Percentiles rank a stretch among this genome's conserved stretches.
phyloP scores from a whole-genome alignment of 1,139 yeast species.

The Nadsonia starkeyi-henricii region DNA sequence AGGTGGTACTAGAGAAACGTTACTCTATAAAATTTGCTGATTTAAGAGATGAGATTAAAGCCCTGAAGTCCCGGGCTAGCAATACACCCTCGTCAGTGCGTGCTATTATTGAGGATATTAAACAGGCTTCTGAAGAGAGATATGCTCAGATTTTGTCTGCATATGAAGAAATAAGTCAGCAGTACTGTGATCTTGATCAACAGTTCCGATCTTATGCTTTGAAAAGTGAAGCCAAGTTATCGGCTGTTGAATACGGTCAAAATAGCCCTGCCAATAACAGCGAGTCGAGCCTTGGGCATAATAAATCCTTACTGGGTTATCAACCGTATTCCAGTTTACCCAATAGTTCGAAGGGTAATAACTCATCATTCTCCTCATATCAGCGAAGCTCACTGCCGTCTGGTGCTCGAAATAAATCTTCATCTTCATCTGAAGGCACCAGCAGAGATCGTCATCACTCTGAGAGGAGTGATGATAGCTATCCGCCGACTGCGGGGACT shows the following conservation, averaged over 20 bases:
- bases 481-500: slow-evolving; percentile 1
- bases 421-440: background rate
- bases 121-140: slow-evolving; percentile 12
- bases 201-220: slow-evolving; percentile 10
- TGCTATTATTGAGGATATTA: slow-evolving; percentile 12
- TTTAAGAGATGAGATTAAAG: slow-evolving; percentile 9
- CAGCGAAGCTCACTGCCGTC: slow-evolving; percentile 2
- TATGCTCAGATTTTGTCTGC: slow-evolving; percentile 14
- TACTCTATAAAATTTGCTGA: slow-evolving; percentile 11
- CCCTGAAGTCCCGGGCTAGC: slow-evolving; percentile 7
- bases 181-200: slow-evolving; percentile 11
- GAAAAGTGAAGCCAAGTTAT: slow-evolving; percentile 7
- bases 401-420: slow-evolving; percentile 2
- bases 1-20: slow-evolving; percentile 8
- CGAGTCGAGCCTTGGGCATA: slow-evolving; percentile 8
- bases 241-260: slow-evolving; percentile 8
- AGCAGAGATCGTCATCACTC: slow-evolving; percentile 1
- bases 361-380: slow-evolving; percentile 1
- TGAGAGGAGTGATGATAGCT: background rate
- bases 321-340: slow-evolving; percentile 7
- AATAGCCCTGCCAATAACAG: slow-evolving; percentile 9
- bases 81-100: slow-evolving; percentile 7
- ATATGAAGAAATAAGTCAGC: slow-evolving; percentile 14
- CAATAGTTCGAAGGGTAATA: slow-evolving; percentile 1
- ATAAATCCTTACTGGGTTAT: slow-evolving; percentile 12